Evolutionary conservation across 2,329 filamentous ascomycete genomes (phyloP).

Genomic region (Septoria linicola): DNA sequence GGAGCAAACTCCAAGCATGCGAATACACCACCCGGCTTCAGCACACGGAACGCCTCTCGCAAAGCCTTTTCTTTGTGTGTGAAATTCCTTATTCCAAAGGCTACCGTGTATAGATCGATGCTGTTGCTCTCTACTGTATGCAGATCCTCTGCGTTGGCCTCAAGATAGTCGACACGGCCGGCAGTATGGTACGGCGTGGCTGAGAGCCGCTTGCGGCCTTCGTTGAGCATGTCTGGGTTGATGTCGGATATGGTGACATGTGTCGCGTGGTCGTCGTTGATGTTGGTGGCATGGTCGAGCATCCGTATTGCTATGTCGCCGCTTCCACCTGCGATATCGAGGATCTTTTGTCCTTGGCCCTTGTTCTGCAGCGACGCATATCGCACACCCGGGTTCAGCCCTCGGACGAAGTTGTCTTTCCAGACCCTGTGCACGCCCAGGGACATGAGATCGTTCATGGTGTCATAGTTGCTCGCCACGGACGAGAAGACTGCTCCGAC

Average conservation of each 20-base stretch:
- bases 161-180: constrained; percentile 67
- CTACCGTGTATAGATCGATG: constrained; percentile 95
- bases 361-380: constrained; percentile 42
- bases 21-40: constrained; percentile 93
- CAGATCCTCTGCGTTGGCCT: constrained; percentile 85
- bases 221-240: constrained; percentile 89
- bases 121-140: constrained; percentile 63
- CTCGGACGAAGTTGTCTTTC: constrained; percentile 95
- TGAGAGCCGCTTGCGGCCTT: constrained; percentile 76
- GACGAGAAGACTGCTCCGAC: constrained; percentile 91
- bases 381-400: constrained; percentile 74
- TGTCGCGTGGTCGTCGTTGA: constrained; percentile 77
- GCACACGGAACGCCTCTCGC: constrained; percentile 77
- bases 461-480: constrained; percentile 90
- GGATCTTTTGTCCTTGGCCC: constrained; percentile 65
- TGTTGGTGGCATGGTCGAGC: constrained; percentile 77
- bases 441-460: constrained; percentile 99
- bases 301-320: constrained; percentile 98
- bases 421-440: constrained; percentile 93
- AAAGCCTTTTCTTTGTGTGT: constrained; percentile 84
- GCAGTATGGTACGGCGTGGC: constrained; percentile 59
- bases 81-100: constrained; percentile 97
- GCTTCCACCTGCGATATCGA: constrained; percentile 95
- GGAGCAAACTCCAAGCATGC: constrained; percentile 89
- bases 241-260: constrained; percentile 93